phyloP scores from a whole-genome alignment of 2,329 filamentous ascomycete genomes.

The Colletotrichum caudatum region DNA sequence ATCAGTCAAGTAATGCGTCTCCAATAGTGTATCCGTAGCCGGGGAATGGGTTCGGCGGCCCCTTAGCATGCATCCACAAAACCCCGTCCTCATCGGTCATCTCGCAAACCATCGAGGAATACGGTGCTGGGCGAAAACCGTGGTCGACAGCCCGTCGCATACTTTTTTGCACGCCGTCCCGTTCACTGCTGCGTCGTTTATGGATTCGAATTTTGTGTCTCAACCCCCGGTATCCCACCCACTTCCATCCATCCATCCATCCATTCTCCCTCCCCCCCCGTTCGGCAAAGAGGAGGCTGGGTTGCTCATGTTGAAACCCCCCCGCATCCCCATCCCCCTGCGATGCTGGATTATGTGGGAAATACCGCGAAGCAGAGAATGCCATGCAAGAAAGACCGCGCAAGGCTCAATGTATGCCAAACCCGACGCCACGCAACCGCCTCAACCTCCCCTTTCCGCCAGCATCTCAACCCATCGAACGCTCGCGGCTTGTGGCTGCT shows the following conservation, averaged over 20 bases:
- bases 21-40: not conserved
- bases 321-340: not conserved
- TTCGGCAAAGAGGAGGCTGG: not conserved
- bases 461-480: constrained; percentile 16
- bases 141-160: not conserved
- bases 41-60: not conserved
- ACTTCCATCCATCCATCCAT: too few relatives aligned
- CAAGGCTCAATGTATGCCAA: constrained; percentile 28
- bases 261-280: too few relatives aligned
- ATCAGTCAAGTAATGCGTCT: not conserved
- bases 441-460: constrained; percentile 1
- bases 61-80: constrained; percentile 6
- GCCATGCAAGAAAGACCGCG: constrained; percentile 28
- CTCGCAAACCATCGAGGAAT: constrained; percentile 29
- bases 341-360: not conserved
- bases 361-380: constrained; percentile 25
- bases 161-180: not conserved
- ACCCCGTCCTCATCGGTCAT: constrained; percentile 26
- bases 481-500: constrained; percentile 33
- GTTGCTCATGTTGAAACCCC: not conserved
- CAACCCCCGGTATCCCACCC: not conserved
- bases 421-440: constrained; percentile 10
- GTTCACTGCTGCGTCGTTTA: not conserved
- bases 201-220: not conserved
- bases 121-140: constrained; percentile 4